Evolutionary conservation across 2,329 filamentous ascomycete genomes (phyloP), one percentile per base, ranked within the genome.

Genomic region (Curvularia lunata): DNA sequence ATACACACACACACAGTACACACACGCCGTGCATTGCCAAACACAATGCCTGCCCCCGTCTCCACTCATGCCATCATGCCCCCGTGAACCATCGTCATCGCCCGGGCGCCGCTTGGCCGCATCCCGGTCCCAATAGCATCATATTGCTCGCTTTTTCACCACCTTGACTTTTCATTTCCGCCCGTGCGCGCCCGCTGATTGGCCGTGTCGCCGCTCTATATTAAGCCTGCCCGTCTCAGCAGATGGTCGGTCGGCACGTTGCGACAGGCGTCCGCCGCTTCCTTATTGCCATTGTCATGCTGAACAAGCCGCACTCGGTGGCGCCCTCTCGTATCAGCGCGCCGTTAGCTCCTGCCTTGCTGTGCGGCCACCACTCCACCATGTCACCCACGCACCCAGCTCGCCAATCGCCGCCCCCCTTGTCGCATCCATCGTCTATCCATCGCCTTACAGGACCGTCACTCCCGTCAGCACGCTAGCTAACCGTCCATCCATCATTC

Each of bases 181-280:
- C 43, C 56, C 55, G 62, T 54, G 56, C 61, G 40, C 57, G 58
- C 34, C n/a, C 46, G 5, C 46, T 62, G 58, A 67, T 70, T 66
- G 63, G 60, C 53, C 48, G 18, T n/a, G 23, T 62, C 52, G 66
- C 66, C 62, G 59, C 66, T 66, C 68, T 68, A 62, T 58, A 70
- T 68, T 66, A 63, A 69, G 66, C 61, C 52, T 41, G 66, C 61
- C 52, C 43, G 58, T 45, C 47, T 45, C 40, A 52, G 49, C 56
- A 61, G 43, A 49, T 25, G 59, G 66, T 18, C 41, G 62, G 54
- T 62, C 61, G 62, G 62, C 51, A 63, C 59, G 56, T 63, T 65
- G 57, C 65, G 65, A 45, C 48, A 5, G 16, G 32, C 54, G 55
- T 52, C 47, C 52, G 51, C 45, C 50, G 54, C 52, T 40, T 40